Evolutionary conservation across 129 eudicot genomes (phyloP), one percentile per base, ranked within the genome.

Genomic region (Chrysanthemum makinoi): DNA sequence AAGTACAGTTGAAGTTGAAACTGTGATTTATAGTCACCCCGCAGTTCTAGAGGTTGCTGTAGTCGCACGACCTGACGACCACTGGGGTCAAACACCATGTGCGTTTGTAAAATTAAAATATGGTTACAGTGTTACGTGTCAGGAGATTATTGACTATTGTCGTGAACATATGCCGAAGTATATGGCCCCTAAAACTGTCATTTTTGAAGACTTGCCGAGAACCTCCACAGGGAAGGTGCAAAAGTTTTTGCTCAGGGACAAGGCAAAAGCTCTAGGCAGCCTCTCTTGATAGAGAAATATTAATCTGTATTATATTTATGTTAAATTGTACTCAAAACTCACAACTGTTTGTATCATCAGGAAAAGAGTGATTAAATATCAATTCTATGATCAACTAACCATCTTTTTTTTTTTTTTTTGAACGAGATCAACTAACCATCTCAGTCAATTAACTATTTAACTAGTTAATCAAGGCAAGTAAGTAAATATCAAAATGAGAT

Each of bases 31-130:
- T 50, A 72, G 80, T 30, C 91, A 88, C 68, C 89, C 89, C 1
- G 87, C 91, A 9, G 81, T 88, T 48, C 83, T 85, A 0, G 96
- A 88, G 79, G 96, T 83, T 6, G 96, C 96, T 0, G 96, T 88
- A 12, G 96, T 88, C 50, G 91, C 76, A 0, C 74, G 96, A 16
- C 96, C 89, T 0, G 96, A 88, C 65, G 60, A 88, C 69, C 91
- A 85, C 44, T 88, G 96, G 96, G 89, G 96, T 22, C 87, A 88
- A 77, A 88, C 89, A 0, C 89, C 89, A 0, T 86, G 91, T 18
- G 96, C 96, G 1, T 88, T 86, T 77, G 89, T 88, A 64, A 83
- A 81, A 83, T 48, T 85, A 84, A 86, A 81, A 52, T 89, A 88
- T 0, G 96, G 96, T 17, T 85, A 70, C 26, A 66, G 74, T 39